Base-by-base conservation (phyloP, 495 filamentous ascomycete genomes). In the Tricharina praecox region DNA sequence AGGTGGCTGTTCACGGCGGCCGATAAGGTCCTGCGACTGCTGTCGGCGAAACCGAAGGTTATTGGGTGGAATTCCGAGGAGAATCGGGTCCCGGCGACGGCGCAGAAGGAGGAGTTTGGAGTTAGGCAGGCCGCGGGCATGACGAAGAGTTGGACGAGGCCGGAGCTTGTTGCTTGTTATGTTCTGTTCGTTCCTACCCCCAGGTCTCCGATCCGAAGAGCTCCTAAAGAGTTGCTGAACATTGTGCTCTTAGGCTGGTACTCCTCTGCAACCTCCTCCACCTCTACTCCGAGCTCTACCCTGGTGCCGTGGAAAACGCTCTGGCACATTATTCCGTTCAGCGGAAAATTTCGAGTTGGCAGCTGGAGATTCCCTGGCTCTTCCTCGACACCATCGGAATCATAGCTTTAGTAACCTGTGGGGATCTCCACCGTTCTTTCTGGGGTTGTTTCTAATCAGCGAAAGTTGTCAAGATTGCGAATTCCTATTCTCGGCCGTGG, bases 391-490 rank as follows among this genome's bases (percentile, higher is more conserved):
- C 53, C 35, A 43, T 43, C 30, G 36, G 30, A 18, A 26, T 57
- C 21, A 24, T 58, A 2, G 55, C 53, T 2, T 43, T 47, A 26
- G 47, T 58, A 42, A 37, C 25, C 15, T 57, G 53, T 58, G 24
- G 53, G 47, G 25, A 35, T 34, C 28, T 38, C n/a, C 20, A 25
- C 37, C 30, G 4, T 9, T 21, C 3, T 0, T 37, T 46, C 28
- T 18, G 36, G 13, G 32, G 11, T 38, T 11, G 23, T 10, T n/a
- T n/a, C 19, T 23, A 23, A 48, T 20, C 18, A 25, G 3, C 4
- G 15, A 19, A 1, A 58, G 55, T 58, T 53, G 53, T 53, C n/a
- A 58, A 53, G 35, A 41, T 56, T n/a, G 36, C 53, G 3, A 58
- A 52, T 39, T 3, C 39, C 13, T 50, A 46, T 28, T 58, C 55